Base-by-base conservation (phyloP, 768 basidiomycete genomes). In the Lanmaoa rubissima region DNA sequence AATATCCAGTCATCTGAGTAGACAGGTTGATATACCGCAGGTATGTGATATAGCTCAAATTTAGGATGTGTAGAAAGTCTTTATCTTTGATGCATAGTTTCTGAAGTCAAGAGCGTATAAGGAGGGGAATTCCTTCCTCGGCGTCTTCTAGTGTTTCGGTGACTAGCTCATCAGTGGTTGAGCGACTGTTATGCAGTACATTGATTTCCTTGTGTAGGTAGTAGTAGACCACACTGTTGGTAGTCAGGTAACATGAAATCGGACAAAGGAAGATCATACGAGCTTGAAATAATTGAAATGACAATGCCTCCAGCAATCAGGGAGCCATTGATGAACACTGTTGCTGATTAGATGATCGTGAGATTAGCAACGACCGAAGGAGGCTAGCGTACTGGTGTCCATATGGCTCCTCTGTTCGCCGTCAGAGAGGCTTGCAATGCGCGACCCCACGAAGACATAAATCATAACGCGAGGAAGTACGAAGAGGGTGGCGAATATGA, bases 391-490 rank as follows among this genome's bases (percentile, higher is more conserved):
- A 89, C 89, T 79, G 24, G 82, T 79, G 65, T 93, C 90, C 90
- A 93, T 93, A 41, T 83, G 74, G 39, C 74, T 79, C 44, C 92
- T 81, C 58, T 85, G 82, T 62, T 87, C 80, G 36, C 88, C 89
- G 62, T 94, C 92, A 11, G 91, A 87, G 16, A 94, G 74, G 12
- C 76, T 76, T 40, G 88, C 88, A 42, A 92, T 81, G 28, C 83
- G 82, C 2, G 87, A 86, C 3, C 92, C 92, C 49, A 93, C 83
- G 71, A 92, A 92, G 14, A 87, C 83, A 56, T 88, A 82, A 28
- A 94, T 75, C 34, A 86, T 69, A 6, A 88, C 74, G 66, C 86
- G 92, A 24, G 92, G 92, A 43, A 85, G 82, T 10, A 85, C 76
- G 65, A 83, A 85, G 44, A 81, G 70, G 5, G 90, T 94, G 7